Evolutionary conservation across 192 early-diverging fungal species (phyloP).

Genomic region (Backusella tarrabulga): DNA sequence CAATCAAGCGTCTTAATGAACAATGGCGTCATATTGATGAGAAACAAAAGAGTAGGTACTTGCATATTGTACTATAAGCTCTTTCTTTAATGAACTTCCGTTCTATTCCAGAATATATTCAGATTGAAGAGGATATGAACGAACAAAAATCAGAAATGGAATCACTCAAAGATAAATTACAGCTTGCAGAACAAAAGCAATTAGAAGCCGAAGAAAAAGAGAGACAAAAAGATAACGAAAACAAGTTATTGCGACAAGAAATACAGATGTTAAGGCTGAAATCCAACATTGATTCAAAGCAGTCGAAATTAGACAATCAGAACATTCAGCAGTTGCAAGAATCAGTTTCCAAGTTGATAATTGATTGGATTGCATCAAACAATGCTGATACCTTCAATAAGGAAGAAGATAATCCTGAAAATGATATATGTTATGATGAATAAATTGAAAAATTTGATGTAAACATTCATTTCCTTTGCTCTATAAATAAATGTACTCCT

Average conservation of each 20-base stretch:
- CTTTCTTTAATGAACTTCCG: too few relatives aligned
- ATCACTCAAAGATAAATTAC: background rate
- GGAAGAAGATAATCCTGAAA: background rate
- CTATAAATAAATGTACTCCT: too few relatives aligned
- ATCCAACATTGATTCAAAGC: background rate
- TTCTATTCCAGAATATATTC: background rate
- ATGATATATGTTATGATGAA: background rate
- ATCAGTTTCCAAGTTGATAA: too few relatives aligned
- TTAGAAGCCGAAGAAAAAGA: background rate
- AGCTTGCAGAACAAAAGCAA: background rate
- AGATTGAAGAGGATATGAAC: background rate
- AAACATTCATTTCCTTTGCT: too few relatives aligned
- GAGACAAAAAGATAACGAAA: background rate
- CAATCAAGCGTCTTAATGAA: background rate
- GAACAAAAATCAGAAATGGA: background rate
- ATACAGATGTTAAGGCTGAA: background rate
- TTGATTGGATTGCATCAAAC: too few relatives aligned
- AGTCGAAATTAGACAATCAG: too few relatives aligned
- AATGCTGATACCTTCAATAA: background rate
- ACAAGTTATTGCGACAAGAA: background rate
- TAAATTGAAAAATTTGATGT: too few relatives aligned
- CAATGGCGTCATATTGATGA: background rate
- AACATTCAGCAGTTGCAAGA: too few relatives aligned
- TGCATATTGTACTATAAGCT: background rate
- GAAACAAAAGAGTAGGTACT: background rate